phyloP scores from a whole-genome alignment of 2,329 filamentous ascomycete species.

The Pseudogymnoascus sp. region DNA sequence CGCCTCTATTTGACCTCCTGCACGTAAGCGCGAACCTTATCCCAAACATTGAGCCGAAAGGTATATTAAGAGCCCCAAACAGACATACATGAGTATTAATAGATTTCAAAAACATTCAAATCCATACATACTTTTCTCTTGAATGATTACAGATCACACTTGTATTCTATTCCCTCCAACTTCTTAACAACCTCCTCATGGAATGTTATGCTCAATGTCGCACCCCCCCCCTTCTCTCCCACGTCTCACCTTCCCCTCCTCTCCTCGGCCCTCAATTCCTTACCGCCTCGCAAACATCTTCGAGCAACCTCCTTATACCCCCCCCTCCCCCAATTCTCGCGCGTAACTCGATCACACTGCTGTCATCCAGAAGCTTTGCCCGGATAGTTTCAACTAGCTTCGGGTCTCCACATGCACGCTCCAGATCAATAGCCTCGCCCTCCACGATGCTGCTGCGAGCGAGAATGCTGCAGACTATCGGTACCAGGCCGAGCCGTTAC shows the following conservation, averaged over 20 bases:
- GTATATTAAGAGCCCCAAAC: neutral
- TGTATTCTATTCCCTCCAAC: constrained; percentile 30
- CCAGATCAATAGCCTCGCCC: constrained; percentile 33
- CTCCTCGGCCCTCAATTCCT: too few relatives aligned
- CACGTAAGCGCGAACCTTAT: neutral
- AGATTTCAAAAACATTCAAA: neutral
- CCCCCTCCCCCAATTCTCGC: constrained; percentile 36
- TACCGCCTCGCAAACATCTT: too few relatives aligned
- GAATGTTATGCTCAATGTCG: constrained; percentile 36
- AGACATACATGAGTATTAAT: neutral
- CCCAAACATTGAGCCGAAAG: too few relatives aligned
- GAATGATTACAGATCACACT: constrained; percentile 21
- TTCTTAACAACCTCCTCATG: constrained; percentile 42
- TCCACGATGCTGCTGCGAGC: neutral
- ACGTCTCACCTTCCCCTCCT: too few relatives aligned
- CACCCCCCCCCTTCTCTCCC: too few relatives aligned
- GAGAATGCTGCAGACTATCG: neutral
- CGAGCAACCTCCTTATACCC: too few relatives aligned
- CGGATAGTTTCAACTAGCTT: constrained; percentile 36
- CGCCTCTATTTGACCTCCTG: neutral
- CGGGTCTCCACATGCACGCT: constrained; percentile 32
- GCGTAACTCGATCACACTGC: constrained; percentile 32
- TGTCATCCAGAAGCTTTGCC: constrained; percentile 29
- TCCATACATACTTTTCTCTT: neutral
- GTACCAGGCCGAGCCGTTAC: constrained; percentile 29